Evolutionary conservation across 2,329 filamentous ascomycete species (phyloP).

Genomic region (Leptodontidium sp.): DNA sequence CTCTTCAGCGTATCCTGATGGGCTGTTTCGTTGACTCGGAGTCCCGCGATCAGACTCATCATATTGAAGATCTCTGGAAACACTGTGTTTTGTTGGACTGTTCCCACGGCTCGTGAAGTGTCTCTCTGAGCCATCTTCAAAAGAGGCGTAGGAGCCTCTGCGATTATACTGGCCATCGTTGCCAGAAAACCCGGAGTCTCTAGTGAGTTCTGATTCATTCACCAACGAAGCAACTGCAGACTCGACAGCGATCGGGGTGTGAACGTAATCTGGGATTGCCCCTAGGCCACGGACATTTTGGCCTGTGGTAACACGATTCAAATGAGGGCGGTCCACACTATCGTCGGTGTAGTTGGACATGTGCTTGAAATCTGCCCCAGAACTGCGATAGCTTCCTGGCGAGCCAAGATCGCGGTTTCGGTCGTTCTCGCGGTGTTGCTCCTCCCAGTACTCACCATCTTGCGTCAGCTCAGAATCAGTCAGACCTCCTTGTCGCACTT

Average conservation of each 20-base stretch:
- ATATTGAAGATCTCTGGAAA: conserved; percentile 29
- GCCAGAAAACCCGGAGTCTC: conserved; percentile 58
- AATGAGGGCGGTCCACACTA: conserved; percentile 60
- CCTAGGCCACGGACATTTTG: conserved; percentile 76
- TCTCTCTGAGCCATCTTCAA: conserved; percentile 47
- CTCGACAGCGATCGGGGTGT: conserved; percentile 77
- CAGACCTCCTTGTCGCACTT: conserved; percentile 46
- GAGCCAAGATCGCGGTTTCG: conserved; percentile 60
- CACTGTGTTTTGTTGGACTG: conserved; percentile 53
- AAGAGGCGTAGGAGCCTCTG: conserved; percentile 46
- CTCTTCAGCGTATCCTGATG: conserved; percentile 43
- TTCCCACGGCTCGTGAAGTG: conserved; percentile 49
- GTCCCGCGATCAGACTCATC: conserved; percentile 34
- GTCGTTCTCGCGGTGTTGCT: conserved; percentile 47
- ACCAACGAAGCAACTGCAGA: conserved; percentile 89
- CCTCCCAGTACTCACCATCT: conserved; percentile 47
- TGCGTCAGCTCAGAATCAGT: conserved; percentile 56
- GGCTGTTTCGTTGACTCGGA: conserved; percentile 41
- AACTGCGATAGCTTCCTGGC: conserved; percentile 63
- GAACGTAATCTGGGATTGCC: conserved; percentile 79
- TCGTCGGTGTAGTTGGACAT: conserved; percentile 64
- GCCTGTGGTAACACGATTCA: conserved; percentile 67
- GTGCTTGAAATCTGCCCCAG: conserved; percentile 61
- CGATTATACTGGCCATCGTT: conserved; percentile 51
- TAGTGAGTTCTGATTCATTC: conserved; percentile 79